These are phyloP conservation scores for Podila epigama DNA, from an alignment of 192 early-diverging fungal species.

Conservation along the genomic window DNA sequence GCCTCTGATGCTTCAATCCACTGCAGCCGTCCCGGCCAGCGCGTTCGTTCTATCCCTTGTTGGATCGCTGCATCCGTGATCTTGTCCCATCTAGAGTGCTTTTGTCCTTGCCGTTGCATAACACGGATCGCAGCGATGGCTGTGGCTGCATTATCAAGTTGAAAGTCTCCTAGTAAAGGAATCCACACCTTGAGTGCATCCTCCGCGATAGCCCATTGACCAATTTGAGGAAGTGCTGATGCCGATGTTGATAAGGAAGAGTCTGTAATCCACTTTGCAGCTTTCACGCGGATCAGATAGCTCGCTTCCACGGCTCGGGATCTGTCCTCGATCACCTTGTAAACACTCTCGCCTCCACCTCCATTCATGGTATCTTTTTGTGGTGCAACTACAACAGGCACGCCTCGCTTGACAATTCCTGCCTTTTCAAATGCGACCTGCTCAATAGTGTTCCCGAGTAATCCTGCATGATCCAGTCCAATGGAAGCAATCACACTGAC, in stretches of 20 bases:
- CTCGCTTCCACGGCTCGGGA: constrained; percentile 20
- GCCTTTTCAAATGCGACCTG: constrained; percentile 84
- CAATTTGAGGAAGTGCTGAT: constrained; percentile 1
- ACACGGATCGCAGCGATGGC: constrained; percentile 69
- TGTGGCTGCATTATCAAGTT: constrained; percentile 81
- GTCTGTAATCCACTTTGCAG: constrained; percentile 27
- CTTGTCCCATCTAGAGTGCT: not conserved
- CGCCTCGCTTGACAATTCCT: constrained; percentile 74
- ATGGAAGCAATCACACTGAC: constrained; percentile 80
- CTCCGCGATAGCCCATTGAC: constrained; percentile 19
- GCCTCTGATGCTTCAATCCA: constrained; percentile 52
- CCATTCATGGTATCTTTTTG: no score
- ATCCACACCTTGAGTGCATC: constrained; percentile 53
- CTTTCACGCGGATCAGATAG: constrained; percentile 17
- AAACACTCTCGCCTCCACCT: constrained; percentile 50
- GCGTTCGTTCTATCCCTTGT: constrained; percentile 68
- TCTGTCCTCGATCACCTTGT: constrained; percentile 34
- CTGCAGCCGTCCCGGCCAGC: constrained; percentile 89
- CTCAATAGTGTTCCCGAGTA: constrained; percentile 76
- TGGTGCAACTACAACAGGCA: constrained; percentile 56
- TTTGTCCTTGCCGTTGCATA: constrained; percentile 35
- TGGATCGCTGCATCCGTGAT: constrained; percentile 62
- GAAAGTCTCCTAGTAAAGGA: constrained; percentile 78
- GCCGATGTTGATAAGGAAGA: not conserved
- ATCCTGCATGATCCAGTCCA: constrained; percentile 78